Base-by-base conservation (phyloP, 2,329 filamentous ascomycete genomes). In the Fusarium marasasianum region DNA sequence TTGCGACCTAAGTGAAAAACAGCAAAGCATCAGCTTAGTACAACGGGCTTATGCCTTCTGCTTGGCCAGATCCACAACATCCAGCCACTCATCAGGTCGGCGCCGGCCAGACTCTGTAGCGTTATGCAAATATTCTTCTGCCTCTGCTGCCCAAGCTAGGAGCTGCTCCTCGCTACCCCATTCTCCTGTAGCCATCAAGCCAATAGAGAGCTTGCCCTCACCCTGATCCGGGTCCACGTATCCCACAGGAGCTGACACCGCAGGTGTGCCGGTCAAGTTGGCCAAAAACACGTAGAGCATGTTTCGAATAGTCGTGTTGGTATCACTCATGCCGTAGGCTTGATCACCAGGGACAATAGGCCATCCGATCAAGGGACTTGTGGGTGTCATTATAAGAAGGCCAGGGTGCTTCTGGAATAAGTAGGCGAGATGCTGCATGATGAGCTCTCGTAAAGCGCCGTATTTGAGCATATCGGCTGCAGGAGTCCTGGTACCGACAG, bases 261-360 rank as follows among this genome's bases (percentile, higher is more conserved):
- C 91, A 2, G 95, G 95, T 55, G 91, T 91, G 0, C 95, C 95
- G 0, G 87, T 90, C 76, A 94, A 91, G 82, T 98, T 98, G 12
- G 95, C 93, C 41, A 97, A 83, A 89, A 93, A 97, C 22, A 93
- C 91, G 82, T 94, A 98, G 81, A 92, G 90, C 94, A 98, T 97
- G 79, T 90, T 93, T 33, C 89, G 86, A n/a, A 97, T 84, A 22
- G 90, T 91, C 69, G 84, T 86, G 80, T 96, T 94, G 1, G 88
- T 91, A 80, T 98, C 92, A 43, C 88, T 91, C 74, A 94, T 85
- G 6, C 95, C 95, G 77, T 95, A 91, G n/a, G 84, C 84, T 22
- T 91, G 84, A 45, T 93, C 91, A 14, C 84, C 87, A 3, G 86
- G 82, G 17, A 81, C 69, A 31, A 91, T 90, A 47, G 89, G 89